Percentiles rank a stretch among this genome's conserved stretches.
These are phyloP conservation scores for Lyophyllum decastes DNA, from an alignment of 768 basidiomycete genomes.

Conservation along the genomic window DNA sequence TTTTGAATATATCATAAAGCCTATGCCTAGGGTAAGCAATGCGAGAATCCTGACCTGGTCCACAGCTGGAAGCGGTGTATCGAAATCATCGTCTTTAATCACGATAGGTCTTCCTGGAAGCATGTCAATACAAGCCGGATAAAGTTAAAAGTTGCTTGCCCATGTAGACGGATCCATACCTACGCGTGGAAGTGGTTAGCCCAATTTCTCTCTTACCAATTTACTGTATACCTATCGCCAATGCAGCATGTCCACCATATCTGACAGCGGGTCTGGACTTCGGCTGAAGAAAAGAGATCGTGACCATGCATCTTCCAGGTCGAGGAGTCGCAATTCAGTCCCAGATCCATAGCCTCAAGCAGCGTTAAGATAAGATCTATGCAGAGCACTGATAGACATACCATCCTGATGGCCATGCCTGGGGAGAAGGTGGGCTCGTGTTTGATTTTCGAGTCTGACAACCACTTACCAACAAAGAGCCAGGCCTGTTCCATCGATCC, in stretches of 20 bases:
- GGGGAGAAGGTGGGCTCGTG: not conserved
- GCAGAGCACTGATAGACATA: slow-evolving; percentile 24
- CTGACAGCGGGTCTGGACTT: slow-evolving; percentile 71
- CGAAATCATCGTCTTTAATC: slow-evolving; percentile 71
- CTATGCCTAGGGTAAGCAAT: not conserved
- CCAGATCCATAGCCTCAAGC: slow-evolving; percentile 73
- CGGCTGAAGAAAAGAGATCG: slow-evolving; percentile 61
- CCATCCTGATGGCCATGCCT: slow-evolving; percentile 80
- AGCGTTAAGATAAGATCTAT: slow-evolving; percentile 2
- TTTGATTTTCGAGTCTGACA: not conserved
- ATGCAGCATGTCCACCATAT: slow-evolving; percentile 81
- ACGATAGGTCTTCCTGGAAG: slow-evolving; percentile 61
- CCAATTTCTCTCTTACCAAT: not conserved
- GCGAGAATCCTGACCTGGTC: slow-evolving; percentile 43
- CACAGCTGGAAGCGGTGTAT: slow-evolving; percentile 61
- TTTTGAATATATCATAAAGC: not conserved
- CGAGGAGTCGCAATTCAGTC: slow-evolving; percentile 76
- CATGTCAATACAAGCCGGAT: slow-evolving; percentile 6
- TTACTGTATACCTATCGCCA: slow-evolving; percentile 58
- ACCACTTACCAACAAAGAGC: slow-evolving; percentile 67
- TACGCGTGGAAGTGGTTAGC: slow-evolving; percentile 23
- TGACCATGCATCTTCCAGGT: slow-evolving; percentile 69
- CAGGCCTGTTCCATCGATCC: slow-evolving; percentile 84
- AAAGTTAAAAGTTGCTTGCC: slow-evolving; percentile 36
- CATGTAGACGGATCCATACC: slow-evolving; percentile 76